Evolutionary conservation across 208 protist species (phyloP).

Genomic region (Crithidia sp.): DNA sequence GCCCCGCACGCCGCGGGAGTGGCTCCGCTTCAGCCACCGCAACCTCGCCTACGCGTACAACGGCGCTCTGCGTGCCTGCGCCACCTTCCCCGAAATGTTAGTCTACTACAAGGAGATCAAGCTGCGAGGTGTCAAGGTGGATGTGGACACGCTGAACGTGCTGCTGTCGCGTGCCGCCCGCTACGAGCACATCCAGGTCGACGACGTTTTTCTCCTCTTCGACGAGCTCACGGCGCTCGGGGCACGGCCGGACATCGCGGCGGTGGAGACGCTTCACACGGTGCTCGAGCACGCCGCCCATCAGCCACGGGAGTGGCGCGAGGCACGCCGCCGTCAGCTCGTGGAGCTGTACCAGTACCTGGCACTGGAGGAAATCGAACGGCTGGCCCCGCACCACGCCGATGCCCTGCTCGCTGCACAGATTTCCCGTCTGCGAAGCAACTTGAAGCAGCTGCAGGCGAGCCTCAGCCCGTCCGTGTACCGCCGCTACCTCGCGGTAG

Average conservation of each 20-base stretch:
- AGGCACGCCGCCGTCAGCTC: constrained; percentile 81
- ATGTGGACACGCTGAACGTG: constrained; percentile 88
- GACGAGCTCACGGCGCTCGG: constrained; percentile 80
- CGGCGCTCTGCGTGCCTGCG: constrained; percentile 83
- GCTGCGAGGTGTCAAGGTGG: constrained; percentile 88
- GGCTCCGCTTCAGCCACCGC: constrained; percentile 77
- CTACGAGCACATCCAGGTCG: constrained; percentile 77
- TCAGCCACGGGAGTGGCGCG: constrained; percentile 78
- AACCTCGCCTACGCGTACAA: constrained; percentile 93
- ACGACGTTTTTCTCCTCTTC: constrained; percentile 88
- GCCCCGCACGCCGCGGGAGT: constrained; percentile 83
- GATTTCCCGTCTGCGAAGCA: constrained; percentile 66
- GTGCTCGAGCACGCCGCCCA: constrained; percentile 80
- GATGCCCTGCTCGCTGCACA: constrained; percentile 69
- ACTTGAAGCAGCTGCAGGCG: constrained; percentile 63
- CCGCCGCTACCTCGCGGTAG: constrained; percentile 63
- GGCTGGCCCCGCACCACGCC: constrained; percentile 57
- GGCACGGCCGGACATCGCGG: constrained; percentile 74
- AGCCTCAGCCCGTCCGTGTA: constrained; percentile 77
- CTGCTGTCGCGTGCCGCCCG: constrained; percentile 86
- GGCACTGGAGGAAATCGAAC: constrained; percentile 72
- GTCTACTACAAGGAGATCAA: constrained; percentile 93
- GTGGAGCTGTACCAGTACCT: constrained; percentile 85
- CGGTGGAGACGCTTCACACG: constrained; percentile 87
- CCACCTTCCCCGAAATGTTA: constrained; percentile 84